phyloP scores from a whole-genome alignment of 2,329 filamentous ascomycete species.

The Talaromyces sp. region DNA sequence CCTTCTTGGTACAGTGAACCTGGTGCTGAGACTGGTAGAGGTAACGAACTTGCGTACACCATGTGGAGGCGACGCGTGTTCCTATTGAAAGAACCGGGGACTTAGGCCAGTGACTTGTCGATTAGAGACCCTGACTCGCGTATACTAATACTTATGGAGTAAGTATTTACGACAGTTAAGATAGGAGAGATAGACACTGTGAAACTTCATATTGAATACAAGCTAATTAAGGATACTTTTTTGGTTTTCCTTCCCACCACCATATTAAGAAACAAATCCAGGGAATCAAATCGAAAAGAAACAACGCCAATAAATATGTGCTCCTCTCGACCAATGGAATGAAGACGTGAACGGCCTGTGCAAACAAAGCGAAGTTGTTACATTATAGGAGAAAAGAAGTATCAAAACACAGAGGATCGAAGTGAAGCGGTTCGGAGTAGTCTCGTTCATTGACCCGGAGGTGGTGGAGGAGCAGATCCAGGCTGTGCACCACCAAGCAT shows the following conservation, averaged over 20 bases:
- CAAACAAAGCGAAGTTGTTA: not conserved
- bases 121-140: not conserved
- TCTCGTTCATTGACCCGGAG: constrained; percentile 31
- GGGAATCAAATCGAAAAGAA: not conserved
- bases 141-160: not conserved
- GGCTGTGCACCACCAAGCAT: constrained; percentile 41
- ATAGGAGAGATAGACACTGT: not conserved
- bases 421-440: not conserved
- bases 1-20: too few species aligned
- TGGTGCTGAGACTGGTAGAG: too few species aligned
- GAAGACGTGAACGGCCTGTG: not conserved
- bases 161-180: not conserved
- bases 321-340: not conserved
- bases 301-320: constrained; percentile 1
- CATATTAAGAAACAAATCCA: not conserved
- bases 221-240: not conserved
- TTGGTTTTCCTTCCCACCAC: not conserved
- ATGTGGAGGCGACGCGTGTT: not conserved
- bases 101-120: not conserved
- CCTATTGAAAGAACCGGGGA: not conserved
- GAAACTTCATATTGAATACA: not conserved
- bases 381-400: not conserved
- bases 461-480: constrained; percentile 31
- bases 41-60: not conserved
- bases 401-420: constrained; percentile 1